Conservation (phyloP, 2,329 filamentous ascomycete species). For the Colletotrichum sp. region DNA sequence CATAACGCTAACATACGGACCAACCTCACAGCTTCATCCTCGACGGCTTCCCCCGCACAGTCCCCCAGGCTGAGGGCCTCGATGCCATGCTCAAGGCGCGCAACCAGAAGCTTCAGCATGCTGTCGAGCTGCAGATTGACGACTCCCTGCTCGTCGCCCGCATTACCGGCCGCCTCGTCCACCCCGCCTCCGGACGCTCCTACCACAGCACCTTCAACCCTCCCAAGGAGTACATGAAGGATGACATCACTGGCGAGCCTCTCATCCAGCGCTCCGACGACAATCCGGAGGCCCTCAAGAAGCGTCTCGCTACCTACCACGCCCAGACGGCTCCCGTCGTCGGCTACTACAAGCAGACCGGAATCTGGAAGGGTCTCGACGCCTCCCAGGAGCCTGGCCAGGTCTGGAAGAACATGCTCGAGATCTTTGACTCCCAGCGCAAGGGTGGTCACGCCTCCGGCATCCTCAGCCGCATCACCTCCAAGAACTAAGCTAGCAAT, state of each 20-base stretch:
- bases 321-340: slow-evolving; percentile 92
- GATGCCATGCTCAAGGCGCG: slow-evolving; percentile 86
- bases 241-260: slow-evolving; percentile 96
- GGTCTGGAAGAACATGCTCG: slow-evolving; percentile 92
- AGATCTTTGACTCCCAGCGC: slow-evolving; percentile 67
- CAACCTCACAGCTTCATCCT: slow-evolving; percentile 81
- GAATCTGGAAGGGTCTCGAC: slow-evolving; percentile 95
- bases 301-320: slow-evolving; percentile 93
- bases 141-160: slow-evolving; percentile 91
- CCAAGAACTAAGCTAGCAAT: slow-evolving; percentile 29
- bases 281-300: slow-evolving; percentile 94
- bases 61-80: slow-evolving; percentile 91
- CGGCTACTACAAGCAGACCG: slow-evolving; percentile 94
- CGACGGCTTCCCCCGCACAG: slow-evolving; percentile 96
- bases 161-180: slow-evolving; percentile 94
- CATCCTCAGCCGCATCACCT: slow-evolving; percentile 42
- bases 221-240: slow-evolving; percentile 90
- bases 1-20: not conserved
- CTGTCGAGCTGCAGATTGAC: slow-evolving; percentile 95
- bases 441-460: slow-evolving; percentile 33
- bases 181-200: slow-evolving; percentile 93
- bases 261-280: slow-evolving; percentile 96
- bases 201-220: slow-evolving; percentile 99
- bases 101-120: slow-evolving; percentile 88
- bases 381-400: slow-evolving; percentile 94